Evolutionary conservation across 1,139 yeast genomes (phyloP).

Genomic region (Pichia sp.): DNA sequence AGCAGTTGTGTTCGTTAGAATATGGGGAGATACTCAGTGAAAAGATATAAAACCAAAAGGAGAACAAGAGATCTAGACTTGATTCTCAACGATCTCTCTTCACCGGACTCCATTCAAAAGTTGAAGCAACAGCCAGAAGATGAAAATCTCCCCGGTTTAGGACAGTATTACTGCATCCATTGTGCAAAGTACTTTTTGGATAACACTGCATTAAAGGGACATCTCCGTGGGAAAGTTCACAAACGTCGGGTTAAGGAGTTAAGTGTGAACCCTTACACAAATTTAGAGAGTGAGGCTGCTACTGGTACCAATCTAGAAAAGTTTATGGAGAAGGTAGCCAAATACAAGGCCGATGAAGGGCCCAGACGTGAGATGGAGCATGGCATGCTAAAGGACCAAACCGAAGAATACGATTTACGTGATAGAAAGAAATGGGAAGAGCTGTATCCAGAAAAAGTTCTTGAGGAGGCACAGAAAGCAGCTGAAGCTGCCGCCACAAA

Average conservation of each 20-base stretch:
- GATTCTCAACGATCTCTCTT: slow-evolving; percentile 68
- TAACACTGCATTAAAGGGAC: slow-evolving; percentile 67
- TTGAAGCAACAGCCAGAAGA: slow-evolving; percentile 81
- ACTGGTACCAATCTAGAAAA: slow-evolving; percentile 69
- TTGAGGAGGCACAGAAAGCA: slow-evolving; percentile 13
- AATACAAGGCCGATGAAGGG: slow-evolving; percentile 31
- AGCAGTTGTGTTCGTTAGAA: neutral
- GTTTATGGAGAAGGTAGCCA: slow-evolving; percentile 59
- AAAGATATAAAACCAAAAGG: slow-evolving; percentile 73
- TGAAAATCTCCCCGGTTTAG: slow-evolving; percentile 88
- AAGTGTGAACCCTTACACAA: slow-evolving; percentile 75
- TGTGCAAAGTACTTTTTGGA: slow-evolving; percentile 91
- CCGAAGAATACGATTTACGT: slow-evolving; percentile 31
- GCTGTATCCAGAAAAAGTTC: slow-evolving; percentile 24
- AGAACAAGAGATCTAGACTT: slow-evolving; percentile 83
- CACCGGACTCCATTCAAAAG: slow-evolving; percentile 55
- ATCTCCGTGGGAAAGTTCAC: slow-evolving; percentile 71
- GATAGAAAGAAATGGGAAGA: slow-evolving; percentile 28
- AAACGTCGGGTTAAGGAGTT: slow-evolving; percentile 79
- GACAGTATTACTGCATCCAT: slow-evolving; percentile 89
- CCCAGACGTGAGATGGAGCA: slow-evolving; percentile 29
- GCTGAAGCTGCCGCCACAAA: slow-evolving; percentile 9
- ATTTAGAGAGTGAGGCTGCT: slow-evolving; percentile 87
- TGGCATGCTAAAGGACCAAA: slow-evolving; percentile 23
- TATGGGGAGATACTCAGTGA: slow-evolving; percentile 87